Evolutionary conservation across 176 grass and related monocot genomes (phyloP).

Genomic region (Oryza australiensis): DNA sequence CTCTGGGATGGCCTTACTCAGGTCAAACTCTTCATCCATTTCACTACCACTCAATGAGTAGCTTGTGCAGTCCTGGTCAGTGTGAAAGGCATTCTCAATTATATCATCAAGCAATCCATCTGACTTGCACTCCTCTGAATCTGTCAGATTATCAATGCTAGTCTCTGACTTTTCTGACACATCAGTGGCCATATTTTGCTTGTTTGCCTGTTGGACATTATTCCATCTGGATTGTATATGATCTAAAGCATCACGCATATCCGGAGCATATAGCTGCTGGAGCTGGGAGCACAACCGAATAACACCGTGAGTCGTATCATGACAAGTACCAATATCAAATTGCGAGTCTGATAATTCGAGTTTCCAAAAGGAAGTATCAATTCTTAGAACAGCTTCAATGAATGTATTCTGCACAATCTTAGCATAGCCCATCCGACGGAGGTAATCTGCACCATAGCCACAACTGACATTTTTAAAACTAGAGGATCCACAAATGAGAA

Average conservation of each 20-base stretch:
- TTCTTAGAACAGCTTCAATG: slow-evolving; percentile 64
- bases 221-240: slow-evolving; percentile 99
- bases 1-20: slow-evolving; percentile 1
- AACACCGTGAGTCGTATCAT: slow-evolving; percentile 77
- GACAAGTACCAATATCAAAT: slow-evolving; percentile 74
- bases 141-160: slow-evolving; percentile 41
- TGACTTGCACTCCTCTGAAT: slow-evolving; percentile 44
- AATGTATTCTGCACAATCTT: slow-evolving; percentile 72
- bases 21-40: slow-evolving; percentile 47
- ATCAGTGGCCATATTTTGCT: slow-evolving; percentile 41
- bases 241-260: slow-evolving; percentile 78
- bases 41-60: slow-evolving; percentile 49
- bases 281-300: slow-evolving; percentile 70
- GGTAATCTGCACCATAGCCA: slow-evolving; percentile 63
- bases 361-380: slow-evolving; percentile 65
- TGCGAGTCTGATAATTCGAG: slow-evolving; percentile 80
- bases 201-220: slow-evolving; percentile 63
- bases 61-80: slow-evolving; percentile 21
- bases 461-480: slow-evolving; percentile 46
- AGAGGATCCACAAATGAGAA: slow-evolving; percentile 74
- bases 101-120: slow-evolving; percentile 92
- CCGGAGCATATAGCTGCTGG: slow-evolving; percentile 84
- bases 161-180: slow-evolving; percentile 48
- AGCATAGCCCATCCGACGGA: slow-evolving; percentile 64
- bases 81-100: slow-evolving; percentile 80